A percentile compares a stretch with the other conserved stretches of the same genome.
phyloP scores from a whole-genome alignment of 345 rosid genomes.

The Eucalyptus virginea region DNA sequence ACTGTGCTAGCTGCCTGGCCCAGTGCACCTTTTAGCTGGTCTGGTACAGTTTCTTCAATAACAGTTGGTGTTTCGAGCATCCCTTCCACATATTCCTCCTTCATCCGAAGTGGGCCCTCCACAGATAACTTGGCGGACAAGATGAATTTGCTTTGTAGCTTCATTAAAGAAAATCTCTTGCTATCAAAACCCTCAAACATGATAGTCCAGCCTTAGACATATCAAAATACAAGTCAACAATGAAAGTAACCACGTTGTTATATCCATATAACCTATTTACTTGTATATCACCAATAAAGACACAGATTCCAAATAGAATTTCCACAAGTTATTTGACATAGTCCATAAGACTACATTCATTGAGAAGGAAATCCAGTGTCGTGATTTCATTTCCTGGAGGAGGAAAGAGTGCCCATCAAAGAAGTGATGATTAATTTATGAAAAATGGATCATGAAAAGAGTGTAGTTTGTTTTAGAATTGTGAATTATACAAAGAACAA shows the following conservation, averaged over 20 bases:
- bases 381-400: not conserved
- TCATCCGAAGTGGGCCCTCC: constrained; percentile 96
- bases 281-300: not conserved
- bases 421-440: not conserved
- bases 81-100: constrained; percentile 83
- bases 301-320: not conserved
- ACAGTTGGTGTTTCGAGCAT: constrained; percentile 62
- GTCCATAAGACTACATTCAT: not conserved
- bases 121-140: constrained; percentile 54
- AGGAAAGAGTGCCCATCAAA: not conserved
- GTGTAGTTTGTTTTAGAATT: not conserved
- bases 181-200: not conserved
- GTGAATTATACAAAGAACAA: not conserved
- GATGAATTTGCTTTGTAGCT: constrained; percentile 73
- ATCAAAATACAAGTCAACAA: not conserved
- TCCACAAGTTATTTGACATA: not conserved
- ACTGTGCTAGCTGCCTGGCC: constrained; percentile 54
- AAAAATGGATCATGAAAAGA: not conserved
- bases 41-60: constrained; percentile 77
- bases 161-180: constrained; percentile 6
- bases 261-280: not conserved
- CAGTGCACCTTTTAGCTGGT: constrained; percentile 65
- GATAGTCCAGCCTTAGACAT: not conserved
- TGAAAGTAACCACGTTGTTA: not conserved
- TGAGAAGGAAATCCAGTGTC: not conserved